phyloP scores from a whole-genome alignment of 2,329 filamentous ascomycete species.

The Arthrobotrys pseudoclavata region DNA sequence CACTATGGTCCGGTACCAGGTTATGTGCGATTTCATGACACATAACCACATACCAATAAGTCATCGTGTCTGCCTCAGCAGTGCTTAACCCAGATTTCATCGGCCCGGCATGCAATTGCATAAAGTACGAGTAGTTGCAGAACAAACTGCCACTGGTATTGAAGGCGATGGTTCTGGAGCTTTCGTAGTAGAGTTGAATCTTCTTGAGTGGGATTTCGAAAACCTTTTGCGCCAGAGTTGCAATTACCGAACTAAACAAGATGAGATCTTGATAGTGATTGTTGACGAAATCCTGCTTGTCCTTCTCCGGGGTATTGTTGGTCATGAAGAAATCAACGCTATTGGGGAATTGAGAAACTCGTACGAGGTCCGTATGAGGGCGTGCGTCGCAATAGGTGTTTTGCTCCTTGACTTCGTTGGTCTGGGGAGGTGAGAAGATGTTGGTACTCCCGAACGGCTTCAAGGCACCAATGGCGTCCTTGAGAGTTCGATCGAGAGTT shows the following conservation, averaged over 20 bases:
- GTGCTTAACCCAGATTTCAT: conserved; percentile 65
- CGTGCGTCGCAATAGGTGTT: conserved; percentile 82
- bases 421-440: conserved; percentile 80
- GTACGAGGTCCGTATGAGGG: conserved; percentile 43
- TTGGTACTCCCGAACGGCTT: conserved; percentile 80
- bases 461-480: conserved; percentile 82
- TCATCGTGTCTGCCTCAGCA: conserved; percentile 75
- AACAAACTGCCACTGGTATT: conserved; percentile 89
- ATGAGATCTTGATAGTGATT: conserved; percentile 75
- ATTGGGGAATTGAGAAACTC: conserved; percentile 46
- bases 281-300: conserved; percentile 73
- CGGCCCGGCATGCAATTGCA: conserved; percentile 37
- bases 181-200: conserved; percentile 90
- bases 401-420: conserved; percentile 82
- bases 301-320: conserved; percentile 61
- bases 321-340: conserved; percentile 54
- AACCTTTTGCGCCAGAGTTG: conserved; percentile 75
- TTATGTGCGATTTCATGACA: conserved; percentile 98
- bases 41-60: conserved; percentile 96
- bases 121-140: conserved; percentile 77
- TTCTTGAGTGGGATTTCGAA: conserved; percentile 79
- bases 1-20: conserved; percentile 72
- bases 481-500: conserved; percentile 77
- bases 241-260: conserved; percentile 77
- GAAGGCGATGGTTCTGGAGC: conserved; percentile 88